Base-by-base conservation (phyloP, 2,329 filamentous ascomycete genomes). In the Claviceps digitariae region DNA sequence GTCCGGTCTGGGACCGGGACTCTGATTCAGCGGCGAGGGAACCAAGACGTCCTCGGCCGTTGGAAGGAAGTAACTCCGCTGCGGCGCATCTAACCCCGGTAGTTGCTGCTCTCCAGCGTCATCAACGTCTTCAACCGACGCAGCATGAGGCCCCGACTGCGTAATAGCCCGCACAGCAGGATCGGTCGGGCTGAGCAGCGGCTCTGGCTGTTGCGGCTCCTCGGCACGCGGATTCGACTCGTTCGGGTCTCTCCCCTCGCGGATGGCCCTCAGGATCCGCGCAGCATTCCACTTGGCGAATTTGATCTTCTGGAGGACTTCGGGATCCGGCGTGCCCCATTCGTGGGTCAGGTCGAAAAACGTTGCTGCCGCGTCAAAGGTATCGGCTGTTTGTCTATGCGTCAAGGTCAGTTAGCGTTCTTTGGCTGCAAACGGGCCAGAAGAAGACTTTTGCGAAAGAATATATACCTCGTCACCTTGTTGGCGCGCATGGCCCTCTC, bases 261-360 rank as follows among this genome's bases (percentile, higher is more conserved):
- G 93, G 62, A 96, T 79, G 12, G 93, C 93, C 69, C 88, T 95
- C 17, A 87, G 76, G 63, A 98, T 98, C 54, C 93, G 82, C 38
- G 91, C 74, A 2, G 91, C 90, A 67, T 97, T 94, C 78, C 88
- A 98, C 69, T 97, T 98, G 44, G 91, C 90, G 66, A 88, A 98
- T 67, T 94, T 96, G 69, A 91, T 89, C 74, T 95, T 97, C 52
- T 89, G 81, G 41, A 82, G 76, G 21, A 84, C 81, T 63, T 97
- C 90, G 1, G 79, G 70, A 36, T 95, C 87, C 12, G 84, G 72
- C 0, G 79, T 70, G 6, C 82, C 84, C 90, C 91, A 98, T 62
- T 95, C 86, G 58, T 84, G 84, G 53, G 88, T 78, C 5, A 97
- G 75, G 60, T 96, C 89, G 63, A 97, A 83, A 67, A 98, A 97